Evolutionary conservation across 768 basidiomycete genomes (phyloP), one percentile per base, ranked within the genome.

Genomic region (Fistulinella prunicolor): DNA sequence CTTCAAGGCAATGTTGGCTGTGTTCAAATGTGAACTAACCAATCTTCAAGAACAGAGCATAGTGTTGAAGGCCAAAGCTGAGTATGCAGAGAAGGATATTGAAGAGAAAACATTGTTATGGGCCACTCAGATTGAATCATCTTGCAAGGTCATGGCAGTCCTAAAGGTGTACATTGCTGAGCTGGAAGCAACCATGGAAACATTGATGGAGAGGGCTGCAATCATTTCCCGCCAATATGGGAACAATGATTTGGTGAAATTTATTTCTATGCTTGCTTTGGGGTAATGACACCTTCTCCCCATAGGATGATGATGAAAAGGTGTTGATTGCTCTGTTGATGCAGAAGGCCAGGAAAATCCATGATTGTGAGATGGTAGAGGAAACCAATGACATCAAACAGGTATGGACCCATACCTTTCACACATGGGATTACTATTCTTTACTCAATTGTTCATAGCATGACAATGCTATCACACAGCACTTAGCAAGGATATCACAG

Each of bases 311-410:
- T 42, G 56, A 68, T 12, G 82, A 83, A 59, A 78, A 73, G 57
- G 70, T 63, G 4, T 72, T 84, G 41, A 73, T 78, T 8, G 63
- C 71, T 43, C 63, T 67, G 40, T 54, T 84, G 24, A 69, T 78
- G 53, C 65, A 65, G 34, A 62, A 74, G 39, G 71, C 77, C 14
- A 70, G 75, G 42, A 68, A 70, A 10, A 62, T 76, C 19, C 73
- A 81, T 53, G 81, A 81, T 51, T 72, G 80, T 43, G 75, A 77
- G 16, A 65, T 76, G 30, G 72, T 82, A 24, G 70, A 68, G 21
- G 82, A 82, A 58, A 70, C 70, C 43, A 81, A 83, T 53, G 80
- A 83, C 45, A 70, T 84, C 22, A 75, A 74, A 49, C 70, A 74
- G 51, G 81, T 81, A 51, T 63, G n/a, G n/a, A 39, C 46, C 29